Conservation (phyloP, 495 filamentous ascomycete genomes). For the Trichocladium uniseriatum region DNA sequence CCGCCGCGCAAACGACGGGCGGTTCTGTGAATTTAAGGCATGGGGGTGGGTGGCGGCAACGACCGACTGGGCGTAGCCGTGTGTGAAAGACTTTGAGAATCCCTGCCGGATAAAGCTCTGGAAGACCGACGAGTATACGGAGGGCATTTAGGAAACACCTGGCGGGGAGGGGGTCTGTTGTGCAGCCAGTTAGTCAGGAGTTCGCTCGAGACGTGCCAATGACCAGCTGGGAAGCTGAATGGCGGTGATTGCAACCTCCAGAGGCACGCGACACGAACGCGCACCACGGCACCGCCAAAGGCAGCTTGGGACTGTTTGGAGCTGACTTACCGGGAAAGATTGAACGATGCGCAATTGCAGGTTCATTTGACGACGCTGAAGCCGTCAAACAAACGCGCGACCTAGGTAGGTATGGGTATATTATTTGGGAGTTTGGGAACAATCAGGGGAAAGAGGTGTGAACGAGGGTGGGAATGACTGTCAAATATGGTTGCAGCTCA, state of each 20-base stretch:
- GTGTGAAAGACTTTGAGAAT: constrained; percentile 89
- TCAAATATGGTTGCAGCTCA: constrained; percentile 3
- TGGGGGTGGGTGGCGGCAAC: constrained; percentile 84
- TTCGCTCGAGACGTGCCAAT: background rate
- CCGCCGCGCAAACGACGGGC: constrained; percentile 42
- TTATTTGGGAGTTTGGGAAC: constrained; percentile 10
- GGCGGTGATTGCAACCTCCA: too few relatives aligned
- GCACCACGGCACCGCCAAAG: background rate
- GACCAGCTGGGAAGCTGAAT: too few relatives aligned
- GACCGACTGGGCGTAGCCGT: constrained; percentile 95
- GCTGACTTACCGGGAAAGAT: constrained; percentile 39
- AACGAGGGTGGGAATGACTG: constrained; percentile 11
- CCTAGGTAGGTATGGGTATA: constrained; percentile 17
- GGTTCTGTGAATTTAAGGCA: constrained; percentile 63
- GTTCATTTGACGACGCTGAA: constrained; percentile 58
- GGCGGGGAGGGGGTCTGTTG: constrained; percentile 31
- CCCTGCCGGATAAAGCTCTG: constrained; percentile 93
- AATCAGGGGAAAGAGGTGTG: constrained; percentile 11
- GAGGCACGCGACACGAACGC: background rate
- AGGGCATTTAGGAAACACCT: constrained; percentile 52
- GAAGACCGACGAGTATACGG: constrained; percentile 48
- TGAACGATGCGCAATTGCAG: constrained; percentile 44
- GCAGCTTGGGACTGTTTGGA: background rate
- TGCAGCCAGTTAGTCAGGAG: background rate
- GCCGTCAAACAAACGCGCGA: constrained; percentile 59